These are phyloP conservation scores for Dipteronia dyeriana DNA, from an alignment of 345 rosid genomes.

Conservation along the genomic window DNA sequence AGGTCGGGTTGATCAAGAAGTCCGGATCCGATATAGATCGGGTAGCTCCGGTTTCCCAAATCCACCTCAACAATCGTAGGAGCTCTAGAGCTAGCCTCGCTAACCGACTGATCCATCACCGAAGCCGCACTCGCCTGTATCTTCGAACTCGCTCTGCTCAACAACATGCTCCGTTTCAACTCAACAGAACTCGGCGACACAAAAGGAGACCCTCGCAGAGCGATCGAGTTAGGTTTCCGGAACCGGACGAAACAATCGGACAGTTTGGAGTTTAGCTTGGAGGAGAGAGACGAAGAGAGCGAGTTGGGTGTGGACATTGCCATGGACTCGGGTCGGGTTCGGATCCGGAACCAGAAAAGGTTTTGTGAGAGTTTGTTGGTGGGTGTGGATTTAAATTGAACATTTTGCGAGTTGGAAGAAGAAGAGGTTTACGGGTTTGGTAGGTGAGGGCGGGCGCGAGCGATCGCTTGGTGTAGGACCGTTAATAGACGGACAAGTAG, in stretches of 20 bases:
- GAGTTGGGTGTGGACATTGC: slow-evolving; percentile 51
- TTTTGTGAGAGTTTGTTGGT: slow-evolving; percentile 10
- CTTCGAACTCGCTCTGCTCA: slow-evolving; percentile 20
- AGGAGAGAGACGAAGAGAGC: slow-evolving; percentile 47
- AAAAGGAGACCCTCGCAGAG: slow-evolving; percentile 34
- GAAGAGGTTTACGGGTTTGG: slow-evolving; percentile 23
- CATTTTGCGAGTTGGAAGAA: slow-evolving; percentile 9
- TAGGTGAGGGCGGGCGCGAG: slow-evolving; percentile 22
- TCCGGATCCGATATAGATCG: slow-evolving; percentile 90
- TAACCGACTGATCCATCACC: slow-evolving; percentile 59
- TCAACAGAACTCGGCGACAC: slow-evolving; percentile 20
- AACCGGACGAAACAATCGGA: slow-evolving; percentile 28
- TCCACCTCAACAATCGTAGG: slow-evolving; percentile 85
- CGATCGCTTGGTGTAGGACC: slow-evolving; percentile 1
- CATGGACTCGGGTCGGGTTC: slow-evolving; percentile 35
- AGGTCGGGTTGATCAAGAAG: slow-evolving; percentile 77
- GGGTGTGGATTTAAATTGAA: slow-evolving; percentile 16
- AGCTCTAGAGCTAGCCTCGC: slow-evolving; percentile 34
- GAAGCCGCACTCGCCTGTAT: slow-evolving; percentile 54
- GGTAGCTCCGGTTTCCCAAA: slow-evolving; percentile 91
- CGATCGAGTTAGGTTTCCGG: slow-evolving; percentile 28
- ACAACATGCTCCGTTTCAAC: slow-evolving; percentile 22
- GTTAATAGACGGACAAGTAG: slow-evolving; percentile 8
- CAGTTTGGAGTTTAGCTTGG: slow-evolving; percentile 16
- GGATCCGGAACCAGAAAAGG: slow-evolving; percentile 5